Evolutionary conservation across 169 alveolate genomes (phyloP).

Genomic region (Eimeria tenella): DNA sequence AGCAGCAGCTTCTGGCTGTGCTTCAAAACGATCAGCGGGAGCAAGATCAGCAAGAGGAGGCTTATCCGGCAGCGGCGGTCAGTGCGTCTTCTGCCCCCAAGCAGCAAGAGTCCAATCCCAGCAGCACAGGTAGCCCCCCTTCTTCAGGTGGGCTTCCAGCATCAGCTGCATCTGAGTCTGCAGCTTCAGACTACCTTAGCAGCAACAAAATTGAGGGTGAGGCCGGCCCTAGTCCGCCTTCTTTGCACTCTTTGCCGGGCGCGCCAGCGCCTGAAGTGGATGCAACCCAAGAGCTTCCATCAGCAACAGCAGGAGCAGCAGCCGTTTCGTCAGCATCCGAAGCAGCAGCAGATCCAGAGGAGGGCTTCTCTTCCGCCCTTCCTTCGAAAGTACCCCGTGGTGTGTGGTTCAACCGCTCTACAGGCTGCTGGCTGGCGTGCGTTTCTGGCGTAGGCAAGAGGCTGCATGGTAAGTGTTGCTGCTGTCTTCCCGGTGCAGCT

Average conservation of each 20-base stretch:
- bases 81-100: not conserved
- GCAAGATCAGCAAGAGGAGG: conserved; percentile 33
- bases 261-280: not conserved
- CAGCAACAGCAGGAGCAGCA: conserved; percentile 27
- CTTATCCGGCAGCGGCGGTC: conserved; percentile 24
- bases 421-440: conserved; percentile 77
- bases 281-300: not conserved
- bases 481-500: not conserved
- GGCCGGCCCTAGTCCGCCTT: not conserved
- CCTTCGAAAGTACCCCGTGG: conserved; percentile 72
- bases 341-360: conserved; percentile 32
- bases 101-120: conserved; percentile 17
- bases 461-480: conserved; percentile 57
- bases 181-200: not conserved
- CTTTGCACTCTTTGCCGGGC: not conserved
- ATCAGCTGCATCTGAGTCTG: conserved; percentile 20
- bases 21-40: conserved; percentile 22
- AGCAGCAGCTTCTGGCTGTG: conserved; percentile 43
- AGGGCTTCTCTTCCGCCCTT: not conserved
- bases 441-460: conserved; percentile 76
- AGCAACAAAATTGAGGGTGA: conserved; percentile 16
- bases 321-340: conserved; percentile 22
- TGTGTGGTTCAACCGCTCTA: conserved; percentile 73
- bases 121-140: conserved; percentile 63
- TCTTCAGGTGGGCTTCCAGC: not conserved